phyloP scores from a whole-genome alignment of 768 basidiomycete genomes.

The Collybia nuda region DNA sequence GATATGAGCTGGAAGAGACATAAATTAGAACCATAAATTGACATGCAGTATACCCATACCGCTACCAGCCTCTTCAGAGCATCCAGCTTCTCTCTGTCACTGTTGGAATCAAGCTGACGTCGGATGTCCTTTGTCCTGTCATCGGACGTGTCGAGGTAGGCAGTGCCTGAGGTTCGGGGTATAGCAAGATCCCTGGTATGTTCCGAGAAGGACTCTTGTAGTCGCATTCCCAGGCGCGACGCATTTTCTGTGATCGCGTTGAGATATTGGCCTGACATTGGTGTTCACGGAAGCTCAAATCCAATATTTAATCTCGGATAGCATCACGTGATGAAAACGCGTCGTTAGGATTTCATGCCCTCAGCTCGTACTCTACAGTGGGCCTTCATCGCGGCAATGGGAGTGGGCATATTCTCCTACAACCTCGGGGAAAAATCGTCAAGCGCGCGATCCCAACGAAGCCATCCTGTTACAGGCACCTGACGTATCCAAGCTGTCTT shows the following conservation, averaged over 20 bases:
- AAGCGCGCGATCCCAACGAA: too few species aligned
- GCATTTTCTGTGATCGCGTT: constrained; percentile 78
- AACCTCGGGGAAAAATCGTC: too few species aligned
- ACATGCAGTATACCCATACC: constrained; percentile 45
- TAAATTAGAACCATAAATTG: background rate
- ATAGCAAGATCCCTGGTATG: constrained; percentile 73
- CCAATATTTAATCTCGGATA: too few species aligned
- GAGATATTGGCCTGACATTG: constrained; percentile 47
- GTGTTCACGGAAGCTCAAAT: background rate
- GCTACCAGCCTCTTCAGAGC: constrained; percentile 95
- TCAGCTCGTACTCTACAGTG: too few species aligned
- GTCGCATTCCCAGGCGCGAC: constrained; percentile 74
- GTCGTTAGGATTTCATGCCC: too few species aligned
- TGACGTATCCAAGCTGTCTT: too few species aligned
- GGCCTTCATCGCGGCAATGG: too few species aligned
- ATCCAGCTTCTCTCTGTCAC: constrained; percentile 89
- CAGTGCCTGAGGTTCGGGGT: constrained; percentile 50
- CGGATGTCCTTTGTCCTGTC: constrained; percentile 83
- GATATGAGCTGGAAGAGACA: constrained; percentile 72
- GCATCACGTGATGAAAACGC: too few species aligned
- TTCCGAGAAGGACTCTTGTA: constrained; percentile 83
- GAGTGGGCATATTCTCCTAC: too few species aligned
- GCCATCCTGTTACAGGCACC: too few species aligned
- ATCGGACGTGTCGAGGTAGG: constrained; percentile 69
- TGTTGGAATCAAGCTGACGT: constrained; percentile 84